A percentile compares a stretch with the other conserved stretches of the same genome.
Conservation (phyloP, 768 basidiomycete genomes). For the Agrocybe pediades region DNA sequence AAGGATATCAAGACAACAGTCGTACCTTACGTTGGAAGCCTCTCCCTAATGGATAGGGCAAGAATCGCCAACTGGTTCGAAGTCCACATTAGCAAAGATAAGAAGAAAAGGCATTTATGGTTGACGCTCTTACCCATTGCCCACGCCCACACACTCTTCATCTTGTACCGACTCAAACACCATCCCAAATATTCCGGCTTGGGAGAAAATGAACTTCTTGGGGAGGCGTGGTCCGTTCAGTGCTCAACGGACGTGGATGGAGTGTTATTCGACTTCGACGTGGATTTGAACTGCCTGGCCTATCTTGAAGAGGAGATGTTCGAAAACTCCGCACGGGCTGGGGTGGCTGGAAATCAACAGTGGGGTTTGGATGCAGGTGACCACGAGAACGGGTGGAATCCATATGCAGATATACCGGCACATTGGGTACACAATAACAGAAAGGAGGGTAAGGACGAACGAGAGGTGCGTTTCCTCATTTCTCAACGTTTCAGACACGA, state of each 20-base stretch:
- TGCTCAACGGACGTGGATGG: background rate
- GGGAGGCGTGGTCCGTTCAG: constrained; percentile 9
- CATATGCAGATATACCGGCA: constrained; percentile 7
- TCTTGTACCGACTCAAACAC: constrained; percentile 7
- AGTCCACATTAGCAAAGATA: constrained; percentile 8
- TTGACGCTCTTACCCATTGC: constrained; percentile 8
- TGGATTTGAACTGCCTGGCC: constrained; percentile 22
- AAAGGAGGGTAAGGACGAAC: background rate
- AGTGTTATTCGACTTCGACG: constrained; percentile 14
- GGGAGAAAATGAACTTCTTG: background rate
- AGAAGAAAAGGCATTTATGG: constrained; percentile 4
- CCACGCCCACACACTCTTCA: constrained; percentile 16
- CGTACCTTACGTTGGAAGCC: constrained; percentile 15
- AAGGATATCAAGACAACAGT: constrained; percentile 3
- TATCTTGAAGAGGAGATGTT: constrained; percentile 29
- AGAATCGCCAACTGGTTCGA: constrained; percentile 27
- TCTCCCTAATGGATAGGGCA: constrained; percentile 19
- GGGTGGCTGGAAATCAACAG: constrained; percentile 15
- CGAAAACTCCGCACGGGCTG: constrained; percentile 15
- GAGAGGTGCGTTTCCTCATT: background rate
- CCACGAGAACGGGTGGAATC: constrained; percentile 19
- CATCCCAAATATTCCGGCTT: background rate
- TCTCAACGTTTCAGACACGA: no score
- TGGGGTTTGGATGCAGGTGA: constrained; percentile 22
- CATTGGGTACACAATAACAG: constrained; percentile 7